These are phyloP conservation scores for Silene conica DNA, from an alignment of 148 eudicot genomes.

Conservation along the genomic window DNA sequence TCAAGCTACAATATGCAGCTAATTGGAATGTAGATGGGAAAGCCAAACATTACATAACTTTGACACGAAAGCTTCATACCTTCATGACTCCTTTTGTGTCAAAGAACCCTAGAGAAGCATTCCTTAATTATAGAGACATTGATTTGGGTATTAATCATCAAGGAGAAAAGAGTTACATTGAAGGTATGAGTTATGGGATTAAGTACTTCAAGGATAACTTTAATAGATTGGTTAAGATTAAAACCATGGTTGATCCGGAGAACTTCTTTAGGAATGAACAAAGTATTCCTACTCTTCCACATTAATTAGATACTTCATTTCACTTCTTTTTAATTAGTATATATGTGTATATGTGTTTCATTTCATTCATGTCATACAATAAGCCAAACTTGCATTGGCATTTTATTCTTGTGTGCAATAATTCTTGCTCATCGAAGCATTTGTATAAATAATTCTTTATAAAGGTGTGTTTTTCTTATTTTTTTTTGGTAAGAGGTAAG, in stretches of 20 bases:
- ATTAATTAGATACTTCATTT: neutral
- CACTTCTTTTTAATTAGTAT: no score
- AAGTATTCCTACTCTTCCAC: conserved; percentile 21
- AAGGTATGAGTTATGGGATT: conserved; percentile 16
- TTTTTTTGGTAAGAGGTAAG: no score
- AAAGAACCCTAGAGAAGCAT: conserved; percentile 19
- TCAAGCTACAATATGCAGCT: conserved; percentile 15
- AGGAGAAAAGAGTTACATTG: conserved; percentile 10
- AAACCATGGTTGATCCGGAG: conserved; percentile 17
- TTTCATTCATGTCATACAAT: neutral
- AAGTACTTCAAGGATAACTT: conserved; percentile 18
- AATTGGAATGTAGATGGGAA: conserved; percentile 14
- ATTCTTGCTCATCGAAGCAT: neutral
- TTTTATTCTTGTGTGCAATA: no score
- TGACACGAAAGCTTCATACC: conserved; percentile 9
- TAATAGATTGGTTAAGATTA: conserved; percentile 20
- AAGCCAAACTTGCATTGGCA: neutral
- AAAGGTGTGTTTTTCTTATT: no score
- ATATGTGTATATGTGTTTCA: neutral
- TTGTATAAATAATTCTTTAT: neutral
- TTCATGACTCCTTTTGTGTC: conserved; percentile 21
- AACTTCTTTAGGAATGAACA: conserved; percentile 22
- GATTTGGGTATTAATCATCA: conserved; percentile 22
- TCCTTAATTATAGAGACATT: conserved; percentile 18
- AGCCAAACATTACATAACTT: conserved; percentile 9